Base-by-base conservation (phyloP, 1,284 basidiomycete genomes). In the Entoloma clypeatum region DNA sequence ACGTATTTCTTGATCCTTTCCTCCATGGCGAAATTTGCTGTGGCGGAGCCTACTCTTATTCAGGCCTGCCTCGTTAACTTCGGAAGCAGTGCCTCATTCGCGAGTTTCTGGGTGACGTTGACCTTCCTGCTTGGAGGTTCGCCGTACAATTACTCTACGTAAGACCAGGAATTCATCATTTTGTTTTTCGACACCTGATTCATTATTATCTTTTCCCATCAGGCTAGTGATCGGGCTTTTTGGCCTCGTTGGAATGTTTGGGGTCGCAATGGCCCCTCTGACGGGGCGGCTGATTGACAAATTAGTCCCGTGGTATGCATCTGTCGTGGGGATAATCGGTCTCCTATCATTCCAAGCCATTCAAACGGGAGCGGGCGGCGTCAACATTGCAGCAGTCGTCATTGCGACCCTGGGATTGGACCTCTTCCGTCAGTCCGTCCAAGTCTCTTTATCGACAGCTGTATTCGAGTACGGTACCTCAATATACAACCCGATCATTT, bases 221-320 rank as follows among this genome's bases (percentile, higher is more conserved):
- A 78, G 83, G 3, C 62, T 86, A 23, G 65, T 72, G 13, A 86
- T 86, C 41, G 85, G 84, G 2, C 66, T 87, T 6, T 85, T 87
- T 56, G 84, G 81, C 4, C 61, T 87, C 3, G 64, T 86, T 10
- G 86, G 86, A 4, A 75, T 85, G 57, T 63, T 77, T 14, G 82
- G 81, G n/a, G 82, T 85, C 4, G 61, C 75, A 4, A 60, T 73
- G 30, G 77, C 77, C 1, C 85, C 84, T 0, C 49, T 83, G 8
- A 69, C 75, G 14, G 86, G 86, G 0, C 68, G 68, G 22, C 47
- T 77, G 7, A 71, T 87, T 33, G 83, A 88, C 57, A 63, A 56
- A 3, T 67, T 86, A 14, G 67, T 81, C 0, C 79, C 79, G 0
- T 88, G 83, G 82, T 75, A 79, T 36, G 75, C 77, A 5, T 72